phyloP scores from a whole-genome alignment of 2,329 filamentous ascomycete species.

The Stachybotrys chlorohalonatus region DNA sequence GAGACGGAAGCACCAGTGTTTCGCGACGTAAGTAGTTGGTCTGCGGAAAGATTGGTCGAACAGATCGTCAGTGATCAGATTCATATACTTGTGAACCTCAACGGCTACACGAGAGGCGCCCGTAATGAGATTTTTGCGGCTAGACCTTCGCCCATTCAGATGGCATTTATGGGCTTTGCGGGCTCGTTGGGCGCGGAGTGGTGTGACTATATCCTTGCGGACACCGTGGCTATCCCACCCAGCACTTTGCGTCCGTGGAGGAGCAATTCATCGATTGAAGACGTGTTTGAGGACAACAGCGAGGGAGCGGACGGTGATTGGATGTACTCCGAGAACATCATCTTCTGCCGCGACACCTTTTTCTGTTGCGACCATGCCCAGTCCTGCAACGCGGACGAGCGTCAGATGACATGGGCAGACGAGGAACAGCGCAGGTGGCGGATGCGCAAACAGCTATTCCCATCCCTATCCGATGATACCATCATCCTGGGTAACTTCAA shows the following conservation, averaged over 20 bases:
- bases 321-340: conserved; percentile 95
- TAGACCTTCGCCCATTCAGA: conserved; percentile 87
- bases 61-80: conserved; percentile 84
- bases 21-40: conserved; percentile 78
- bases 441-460: conserved; percentile 91
- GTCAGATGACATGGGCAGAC: conserved; percentile 66
- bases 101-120: conserved; percentile 94
- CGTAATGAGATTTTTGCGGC: conserved; percentile 96
- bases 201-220: conserved; percentile 95
- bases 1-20: conserved; percentile 89
- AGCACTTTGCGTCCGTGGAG: conserved; percentile 74
- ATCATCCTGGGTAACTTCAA: conserved; percentile 98
- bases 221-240: conserved; percentile 75
- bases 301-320: conserved; percentile 66
- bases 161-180: conserved; percentile 99
- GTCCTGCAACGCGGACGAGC: conserved; percentile 67
- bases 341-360: conserved; percentile 90
- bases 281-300: conserved; percentile 57
- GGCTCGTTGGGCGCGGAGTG: conserved; percentile 93
- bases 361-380: conserved; percentile 97
- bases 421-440: conserved; percentile 77
- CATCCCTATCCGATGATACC: conserved; percentile 67
- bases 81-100: conserved; percentile 94
- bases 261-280: conserved; percentile 64
- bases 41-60: conserved; percentile 71